phyloP scores from a whole-genome alignment of 139 green algal species.

The Picochlorum sp. region DNA sequence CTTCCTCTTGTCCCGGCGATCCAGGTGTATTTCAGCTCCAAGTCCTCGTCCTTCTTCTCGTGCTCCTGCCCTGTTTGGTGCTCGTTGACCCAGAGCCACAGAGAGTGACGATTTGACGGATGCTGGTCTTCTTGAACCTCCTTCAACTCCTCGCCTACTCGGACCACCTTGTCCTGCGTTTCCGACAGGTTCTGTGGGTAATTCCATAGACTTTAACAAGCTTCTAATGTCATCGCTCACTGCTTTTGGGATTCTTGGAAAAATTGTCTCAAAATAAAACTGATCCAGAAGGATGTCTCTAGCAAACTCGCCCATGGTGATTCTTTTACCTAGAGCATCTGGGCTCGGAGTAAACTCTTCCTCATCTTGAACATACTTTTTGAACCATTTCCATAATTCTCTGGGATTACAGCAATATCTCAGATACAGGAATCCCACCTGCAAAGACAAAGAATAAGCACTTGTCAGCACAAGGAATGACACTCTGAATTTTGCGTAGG shows the following conservation, averaged over 20 bases:
- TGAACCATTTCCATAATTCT: constrained; percentile 74
- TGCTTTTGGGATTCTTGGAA: constrained; percentile 85
- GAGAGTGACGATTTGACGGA: constrained; percentile 87
- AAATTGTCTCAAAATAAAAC: constrained; percentile 98
- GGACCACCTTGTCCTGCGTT: constrained; percentile 64
- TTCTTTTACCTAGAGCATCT: constrained; percentile 24
- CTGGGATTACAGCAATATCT: constrained; percentile 80
- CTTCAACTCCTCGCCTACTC: constrained; percentile 55
- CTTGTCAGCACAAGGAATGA: not conserved
- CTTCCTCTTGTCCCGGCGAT: not conserved
- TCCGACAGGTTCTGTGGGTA: constrained; percentile 61
- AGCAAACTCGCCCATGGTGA: constrained; percentile 78
- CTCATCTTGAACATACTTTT: constrained; percentile 63
- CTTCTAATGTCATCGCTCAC: constrained; percentile 60
- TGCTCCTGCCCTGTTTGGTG: constrained; percentile 67
- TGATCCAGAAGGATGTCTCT: constrained; percentile 84
- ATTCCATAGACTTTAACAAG: constrained; percentile 43
- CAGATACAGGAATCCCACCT: constrained; percentile 91
- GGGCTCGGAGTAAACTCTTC: constrained; percentile 67
- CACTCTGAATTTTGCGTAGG: not conserved
- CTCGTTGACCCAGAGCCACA: constrained; percentile 84
- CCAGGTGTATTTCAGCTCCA: constrained; percentile 9
- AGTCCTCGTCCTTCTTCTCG: constrained; percentile 48
- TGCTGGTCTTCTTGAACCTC: constrained; percentile 52
- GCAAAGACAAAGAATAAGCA: not conserved